Percentiles rank a stretch among this genome's conserved stretches.
phyloP scores from a whole-genome alignment of 2,329 filamentous ascomycete species.

The Aspergillus piperis region DNA sequence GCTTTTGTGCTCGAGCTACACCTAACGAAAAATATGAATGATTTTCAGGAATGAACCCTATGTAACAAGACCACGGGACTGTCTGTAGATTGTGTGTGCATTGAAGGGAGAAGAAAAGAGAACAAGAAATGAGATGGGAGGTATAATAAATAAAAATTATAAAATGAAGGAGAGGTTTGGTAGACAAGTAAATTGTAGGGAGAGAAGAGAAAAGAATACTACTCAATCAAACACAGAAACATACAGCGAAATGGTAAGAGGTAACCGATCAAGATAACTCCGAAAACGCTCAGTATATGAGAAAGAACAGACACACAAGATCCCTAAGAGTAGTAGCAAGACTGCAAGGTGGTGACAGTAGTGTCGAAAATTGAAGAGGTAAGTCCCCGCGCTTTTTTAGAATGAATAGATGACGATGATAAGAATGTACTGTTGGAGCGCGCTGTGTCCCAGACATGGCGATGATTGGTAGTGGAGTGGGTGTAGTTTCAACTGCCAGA shows the following conservation, averaged over 20 bases:
- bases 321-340: background rate
- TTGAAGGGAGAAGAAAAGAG: background rate
- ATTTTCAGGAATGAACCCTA: background rate
- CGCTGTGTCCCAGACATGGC: background rate
- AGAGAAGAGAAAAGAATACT: background rate
- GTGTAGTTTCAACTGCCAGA: background rate
- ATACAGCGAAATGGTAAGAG: background rate
- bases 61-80: conserved; percentile 14
- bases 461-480: background rate
- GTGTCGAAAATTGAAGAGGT: background rate
- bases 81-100: conserved; percentile 12
- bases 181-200: background rate
- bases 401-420: background rate
- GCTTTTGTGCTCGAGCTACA: too few relatives aligned
- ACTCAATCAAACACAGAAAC: background rate
- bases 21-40: too few relatives aligned
- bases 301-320: conserved; percentile 14
- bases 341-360: background rate
- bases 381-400: background rate
- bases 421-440: conserved; percentile 7
- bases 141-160: background rate
- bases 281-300: conserved; percentile 16
- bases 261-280: conserved; percentile 14
- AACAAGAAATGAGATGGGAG: background rate
- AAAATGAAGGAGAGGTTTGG: background rate